These are phyloP conservation scores for Wickerhamomyces subpelliculosus DNA, from an alignment of 805 yeast species.

Conservation along the genomic window DNA sequence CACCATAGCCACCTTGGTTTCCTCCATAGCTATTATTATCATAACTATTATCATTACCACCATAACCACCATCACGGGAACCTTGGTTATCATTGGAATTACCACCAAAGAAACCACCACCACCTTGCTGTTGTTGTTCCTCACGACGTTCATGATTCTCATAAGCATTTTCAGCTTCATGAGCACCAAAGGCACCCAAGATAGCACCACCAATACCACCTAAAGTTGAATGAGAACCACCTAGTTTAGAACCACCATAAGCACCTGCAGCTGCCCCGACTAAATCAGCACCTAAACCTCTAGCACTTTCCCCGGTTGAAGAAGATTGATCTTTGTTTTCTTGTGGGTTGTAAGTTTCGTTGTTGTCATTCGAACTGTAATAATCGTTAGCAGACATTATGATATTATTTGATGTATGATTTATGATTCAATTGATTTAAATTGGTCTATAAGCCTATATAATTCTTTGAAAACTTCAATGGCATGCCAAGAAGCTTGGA, in stretches of 20 bases:
- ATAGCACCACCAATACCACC: conserved; percentile 48
- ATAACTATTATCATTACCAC: conserved; percentile 2
- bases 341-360: conserved; percentile 19
- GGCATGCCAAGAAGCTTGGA: too few species aligned
- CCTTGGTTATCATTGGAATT: conserved; percentile 3
- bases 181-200: conserved; percentile 48
- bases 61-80: conserved; percentile 7
- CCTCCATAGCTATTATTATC: conserved; percentile 4
- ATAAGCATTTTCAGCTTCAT: conserved; percentile 37
- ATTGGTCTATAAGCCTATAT: not conserved
- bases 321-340: conserved; percentile 4
- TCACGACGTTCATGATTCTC: conserved; percentile 21
- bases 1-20: conserved; percentile 14
- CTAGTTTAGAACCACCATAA: conserved; percentile 39
- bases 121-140: conserved; percentile 16
- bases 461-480: too few species aligned
- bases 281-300: conserved; percentile 38
- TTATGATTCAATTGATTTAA: not conserved
- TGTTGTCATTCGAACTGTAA: conserved; percentile 38
- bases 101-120: conserved; percentile 14
- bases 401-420: conserved; percentile 31
- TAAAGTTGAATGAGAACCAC: conserved; percentile 28
- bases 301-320: conserved; percentile 22
- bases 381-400: conserved; percentile 53
- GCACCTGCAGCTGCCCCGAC: conserved; percentile 51